phyloP scores from a whole-genome alignment of 148 eudicot genomes.

The Simmondsia chinensis region DNA sequence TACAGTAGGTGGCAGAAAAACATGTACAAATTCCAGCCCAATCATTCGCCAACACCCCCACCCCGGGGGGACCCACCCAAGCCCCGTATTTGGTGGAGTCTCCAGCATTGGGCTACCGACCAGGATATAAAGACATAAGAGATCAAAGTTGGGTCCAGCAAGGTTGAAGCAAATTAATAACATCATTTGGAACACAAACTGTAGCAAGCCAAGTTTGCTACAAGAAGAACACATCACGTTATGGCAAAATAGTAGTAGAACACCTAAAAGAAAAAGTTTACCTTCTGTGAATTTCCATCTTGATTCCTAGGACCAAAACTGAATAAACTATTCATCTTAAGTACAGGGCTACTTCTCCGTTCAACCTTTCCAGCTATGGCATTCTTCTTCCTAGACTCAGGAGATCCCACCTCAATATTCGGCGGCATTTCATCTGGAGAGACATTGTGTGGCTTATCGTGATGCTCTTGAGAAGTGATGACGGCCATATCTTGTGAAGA shows the following conservation, averaged over 20 bases:
- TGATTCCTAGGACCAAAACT: slow-evolving; percentile 51
- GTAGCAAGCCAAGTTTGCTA: neutral
- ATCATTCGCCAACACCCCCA: too few species aligned
- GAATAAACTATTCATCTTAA: slow-evolving; percentile 37
- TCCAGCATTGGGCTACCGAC: too few species aligned
- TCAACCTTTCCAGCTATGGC: slow-evolving; percentile 28
- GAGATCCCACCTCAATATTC: slow-evolving; percentile 46
- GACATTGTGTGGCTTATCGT: slow-evolving; percentile 24
- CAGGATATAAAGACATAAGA: too few species aligned
- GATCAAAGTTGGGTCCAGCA: too few species aligned
- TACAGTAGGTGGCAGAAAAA: too few species aligned
- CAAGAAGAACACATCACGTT: neutral
- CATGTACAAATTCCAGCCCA: too few species aligned
- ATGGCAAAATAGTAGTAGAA: slow-evolving; percentile 1
- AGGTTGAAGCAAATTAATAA: too few species aligned
- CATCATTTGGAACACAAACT: too few species aligned
- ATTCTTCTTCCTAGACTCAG: slow-evolving; percentile 30
- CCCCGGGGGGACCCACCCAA: too few species aligned
- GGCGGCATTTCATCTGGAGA: slow-evolving; percentile 27
- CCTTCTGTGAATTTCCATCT: slow-evolving; percentile 50
- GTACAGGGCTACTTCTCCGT: slow-evolving; percentile 40
- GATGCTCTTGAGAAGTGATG: slow-evolving; percentile 26
- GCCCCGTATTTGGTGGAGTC: too few species aligned
- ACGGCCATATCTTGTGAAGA: slow-evolving; percentile 19
- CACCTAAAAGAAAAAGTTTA: slow-evolving; percentile 11